A percentile compares a stretch with the other conserved stretches of the same genome.
These are phyloP conservation scores for Aegilops sharonensis DNA, from an alignment of 176 grass and related monocot species.

Conservation along the genomic window DNA sequence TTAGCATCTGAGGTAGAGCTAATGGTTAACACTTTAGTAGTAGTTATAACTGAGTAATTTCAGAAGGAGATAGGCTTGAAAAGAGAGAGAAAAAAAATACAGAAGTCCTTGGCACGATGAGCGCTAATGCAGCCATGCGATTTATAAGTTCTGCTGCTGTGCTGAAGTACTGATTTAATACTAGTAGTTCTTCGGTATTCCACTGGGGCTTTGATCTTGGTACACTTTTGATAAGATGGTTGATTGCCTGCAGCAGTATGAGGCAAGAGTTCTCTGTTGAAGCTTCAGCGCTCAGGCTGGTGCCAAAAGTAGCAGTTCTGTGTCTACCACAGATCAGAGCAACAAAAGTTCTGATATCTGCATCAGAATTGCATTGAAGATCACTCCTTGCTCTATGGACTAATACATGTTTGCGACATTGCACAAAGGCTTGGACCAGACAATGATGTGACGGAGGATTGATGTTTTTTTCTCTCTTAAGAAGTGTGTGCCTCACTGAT, in stretches of 20 bases:
- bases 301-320: neutral
- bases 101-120: neutral
- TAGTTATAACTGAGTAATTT: conserved; percentile 16
- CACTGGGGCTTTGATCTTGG: neutral
- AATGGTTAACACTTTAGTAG: neutral
- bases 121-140: neutral
- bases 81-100: neutral
- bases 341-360: conserved; percentile 5
- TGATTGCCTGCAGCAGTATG: neutral
- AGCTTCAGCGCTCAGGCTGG: neutral
- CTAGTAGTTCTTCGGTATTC: neutral
- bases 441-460: neutral
- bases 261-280: neutral
- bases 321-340: neutral
- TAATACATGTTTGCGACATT: neutral
- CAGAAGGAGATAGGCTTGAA: neutral
- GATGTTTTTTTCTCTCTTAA: neutral
- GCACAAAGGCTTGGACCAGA: neutral
- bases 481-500: neutral
- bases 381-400: neutral
- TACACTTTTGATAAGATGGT: neutral
- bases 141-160: neutral
- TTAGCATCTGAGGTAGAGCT: conserved; percentile 30
- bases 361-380: conserved; percentile 2
- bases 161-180: neutral